Base-by-base conservation (phyloP, 768 basidiomycete species). In the Lactarius deliciosus region DNA sequence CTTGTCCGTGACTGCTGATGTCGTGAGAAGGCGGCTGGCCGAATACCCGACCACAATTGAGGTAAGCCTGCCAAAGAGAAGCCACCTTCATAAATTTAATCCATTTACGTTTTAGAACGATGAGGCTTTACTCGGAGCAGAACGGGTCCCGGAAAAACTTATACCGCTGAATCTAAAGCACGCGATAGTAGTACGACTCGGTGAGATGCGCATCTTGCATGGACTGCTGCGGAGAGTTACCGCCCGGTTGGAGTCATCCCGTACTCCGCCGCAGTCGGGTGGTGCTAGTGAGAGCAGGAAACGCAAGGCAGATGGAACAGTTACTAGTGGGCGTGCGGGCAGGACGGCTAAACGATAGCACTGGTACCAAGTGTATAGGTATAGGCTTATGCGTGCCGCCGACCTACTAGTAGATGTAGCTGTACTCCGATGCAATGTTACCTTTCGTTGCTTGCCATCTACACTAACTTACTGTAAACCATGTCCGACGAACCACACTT, bases 191-290 rank as follows among this genome's bases (percentile, higher is more conserved):
- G 91, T 94, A 15, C 82, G 94, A 41, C 74, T 92, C 11, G 91
- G 91, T 5, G 94, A 96, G 78, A 94, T 94, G 77, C 77, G 82
- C 28, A 86, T 94, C 15, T 72, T 95, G 62, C 73, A 71, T 2
- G 70, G 47, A 15, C 34, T 69, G 28, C 34, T 59, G 36, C 68
- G 36, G 30, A 32, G 13, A 9, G 55, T 68, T 34, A 50, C 41
- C 13, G 9, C 25, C 5, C 43, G 38, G n/a, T 15, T 62, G 28
- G 65, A 56, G 36, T 15, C 47, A 15, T 34, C 20, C 22, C 32
- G 30, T 36, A 11, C 43, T 20, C n/a, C 36, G 11, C 28, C 64
- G 45, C 45, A 38, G 28, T 57, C 20, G 41, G 22, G n/a, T 45
- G n/a, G 40, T 20, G 18, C 32, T 4, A 57, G 56, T 18, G 41